phyloP scores from a whole-genome alignment of 2,329 filamentous ascomycete genomes.

The Aphanocladium album region DNA sequence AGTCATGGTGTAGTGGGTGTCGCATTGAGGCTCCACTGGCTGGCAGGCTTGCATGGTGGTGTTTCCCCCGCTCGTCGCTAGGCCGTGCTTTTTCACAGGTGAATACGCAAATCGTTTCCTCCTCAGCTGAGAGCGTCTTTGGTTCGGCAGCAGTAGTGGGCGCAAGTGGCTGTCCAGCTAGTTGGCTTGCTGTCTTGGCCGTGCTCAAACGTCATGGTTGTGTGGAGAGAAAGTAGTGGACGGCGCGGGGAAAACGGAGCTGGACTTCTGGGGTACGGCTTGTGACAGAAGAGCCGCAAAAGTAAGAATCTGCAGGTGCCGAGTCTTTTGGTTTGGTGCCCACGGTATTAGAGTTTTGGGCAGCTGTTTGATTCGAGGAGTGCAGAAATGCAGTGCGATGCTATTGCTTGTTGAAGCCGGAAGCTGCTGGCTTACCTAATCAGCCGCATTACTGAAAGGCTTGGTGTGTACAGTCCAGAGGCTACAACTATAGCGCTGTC shows the following conservation, averaged over 20 bases:
- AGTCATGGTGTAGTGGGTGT: background rate
- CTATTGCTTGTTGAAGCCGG: too few relatives aligned
- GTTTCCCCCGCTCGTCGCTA: background rate
- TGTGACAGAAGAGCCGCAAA: background rate
- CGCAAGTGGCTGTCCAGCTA: background rate
- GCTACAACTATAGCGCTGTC: too few relatives aligned
- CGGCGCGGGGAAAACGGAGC: conserved; percentile 6
- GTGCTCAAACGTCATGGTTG: background rate
- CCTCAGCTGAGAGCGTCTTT: background rate
- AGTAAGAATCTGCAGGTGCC: background rate
- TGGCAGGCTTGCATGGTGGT: background rate
- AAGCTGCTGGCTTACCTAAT: too few relatives aligned
- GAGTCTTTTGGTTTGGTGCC: background rate
- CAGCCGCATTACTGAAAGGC: too few relatives aligned
- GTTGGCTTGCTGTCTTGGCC: background rate
- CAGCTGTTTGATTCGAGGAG: background rate
- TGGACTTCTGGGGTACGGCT: conserved; percentile 1
- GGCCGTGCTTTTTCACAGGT: background rate
- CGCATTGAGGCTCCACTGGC: background rate
- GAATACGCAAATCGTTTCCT: background rate
- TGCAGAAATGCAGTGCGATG: too few relatives aligned
- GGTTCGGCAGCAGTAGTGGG: background rate
- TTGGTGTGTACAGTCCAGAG: too few relatives aligned
- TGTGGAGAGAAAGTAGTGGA: background rate
- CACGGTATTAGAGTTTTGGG: background rate